Percentiles rank a stretch among this genome's conserved stretches.
phyloP scores from a whole-genome alignment of 73 alveolate species.

The Tetrahymena malaccensis region DNA sequence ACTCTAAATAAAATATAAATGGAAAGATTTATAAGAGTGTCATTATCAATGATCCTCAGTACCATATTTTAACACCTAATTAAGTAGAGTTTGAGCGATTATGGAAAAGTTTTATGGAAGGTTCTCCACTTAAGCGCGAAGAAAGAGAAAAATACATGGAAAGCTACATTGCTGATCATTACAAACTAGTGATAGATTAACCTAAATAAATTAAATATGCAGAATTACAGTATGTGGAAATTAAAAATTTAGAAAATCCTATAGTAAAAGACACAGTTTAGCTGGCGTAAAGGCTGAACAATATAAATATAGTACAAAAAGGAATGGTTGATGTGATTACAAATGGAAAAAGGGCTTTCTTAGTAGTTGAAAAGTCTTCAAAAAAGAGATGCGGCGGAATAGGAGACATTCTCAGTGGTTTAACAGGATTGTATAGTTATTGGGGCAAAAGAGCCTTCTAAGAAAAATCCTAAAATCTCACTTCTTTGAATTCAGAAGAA shows the following conservation, averaged over 20 bases:
- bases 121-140: constrained; percentile 25
- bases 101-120: constrained; percentile 48
- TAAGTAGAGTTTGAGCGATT: constrained; percentile 76
- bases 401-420: constrained; percentile 93
- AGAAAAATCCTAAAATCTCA: neutral
- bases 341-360: constrained; percentile 71
- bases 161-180: constrained; percentile 23
- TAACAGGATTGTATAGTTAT: constrained; percentile 61
- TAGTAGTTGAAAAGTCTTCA: constrained; percentile 58
- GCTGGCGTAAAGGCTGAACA: constrained; percentile 45
- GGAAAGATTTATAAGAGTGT: constrained; percentile 1
- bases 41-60: neutral
- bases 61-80: constrained; percentile 89
- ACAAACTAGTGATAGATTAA: constrained; percentile 3
- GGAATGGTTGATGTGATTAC: constrained; percentile 89
- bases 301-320: constrained; percentile 62
- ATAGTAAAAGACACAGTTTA: constrained; percentile 42
- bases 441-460: constrained; percentile 22
- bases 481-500: constrained; percentile 10
- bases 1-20: constrained; percentile 14
- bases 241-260: neutral
- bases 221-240: constrained; percentile 3
- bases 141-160: constrained; percentile 44
- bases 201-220: constrained; percentile 37
- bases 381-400: constrained; percentile 95